Base-by-base conservation (phyloP, 2,329 filamentous ascomycete species). In the Aotearoamyces nothofagi region DNA sequence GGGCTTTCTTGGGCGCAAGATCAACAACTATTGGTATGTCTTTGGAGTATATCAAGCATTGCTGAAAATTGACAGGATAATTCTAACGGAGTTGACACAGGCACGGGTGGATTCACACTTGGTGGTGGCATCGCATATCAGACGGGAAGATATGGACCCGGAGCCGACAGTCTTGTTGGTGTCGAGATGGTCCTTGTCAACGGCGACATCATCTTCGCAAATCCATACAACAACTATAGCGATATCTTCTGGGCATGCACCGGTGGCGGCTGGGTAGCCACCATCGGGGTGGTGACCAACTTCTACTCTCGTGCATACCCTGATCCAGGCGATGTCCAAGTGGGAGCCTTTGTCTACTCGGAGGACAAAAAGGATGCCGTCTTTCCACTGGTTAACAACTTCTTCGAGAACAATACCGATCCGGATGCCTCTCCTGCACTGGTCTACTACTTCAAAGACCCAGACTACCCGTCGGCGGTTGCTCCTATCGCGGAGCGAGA, bases 401-500 rank as follows among this genome's bases (percentile, higher is more conserved):
- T 28, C 26, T 28, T 28, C 17, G 26, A 28, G n/a, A 28, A 28
- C 16, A 28, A 28, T 13, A 28, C 26, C 6, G 26, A 28, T 13
- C 10, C 17, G 13, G 17, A 20, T 14, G 26, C 26, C 12, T 13
- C 22, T n/a, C 26, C 26, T 3, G 26, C 26, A 7, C 14, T 28
- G 3, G 16, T 28, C 2, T 28, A 28, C 15, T 28, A 28, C 17
- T 28, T 28, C 17, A 28, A 28, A 15, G 26, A 28, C 12, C 26
- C 26, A n/a, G 26, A 28, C 15, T 28, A 28, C n/a, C 26, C 26
- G 7, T 11, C 15, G 8, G 26, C 26, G 20, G 26, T 28, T 22
- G 26, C 26, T 2, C 26, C 26, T 1, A 28, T 28, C 4, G 5
- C 12, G 7, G 26, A 28, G 15, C 17, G 26, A n/a, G 26, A 28